A percentile compares a stretch with the other conserved stretches of the same genome.
phyloP scores from a whole-genome alignment of 2,329 filamentous ascomycete species.

The Monosporascus sp. region DNA sequence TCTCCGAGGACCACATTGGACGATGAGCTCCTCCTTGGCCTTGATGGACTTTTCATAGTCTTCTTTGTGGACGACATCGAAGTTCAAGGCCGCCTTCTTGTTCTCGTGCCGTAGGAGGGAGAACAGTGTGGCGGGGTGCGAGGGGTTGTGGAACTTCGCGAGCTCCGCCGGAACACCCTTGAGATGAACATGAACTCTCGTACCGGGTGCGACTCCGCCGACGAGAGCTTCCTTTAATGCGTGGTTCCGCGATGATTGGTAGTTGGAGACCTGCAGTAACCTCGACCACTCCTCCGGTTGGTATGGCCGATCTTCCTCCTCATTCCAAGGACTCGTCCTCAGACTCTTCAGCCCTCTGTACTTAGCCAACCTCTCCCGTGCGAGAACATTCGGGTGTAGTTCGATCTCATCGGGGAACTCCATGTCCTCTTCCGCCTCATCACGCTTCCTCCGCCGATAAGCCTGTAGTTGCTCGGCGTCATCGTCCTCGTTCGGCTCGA shows the following conservation, averaged over 20 bases:
- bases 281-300: conserved; percentile 88
- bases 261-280: conserved; percentile 82
- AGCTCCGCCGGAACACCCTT: conserved; percentile 40
- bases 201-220: conserved; percentile 82
- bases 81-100: conserved; percentile 85
- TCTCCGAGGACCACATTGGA: conserved; percentile 84
- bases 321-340: conserved; percentile 82
- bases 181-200: conserved; percentile 75
- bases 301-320: conserved; percentile 76
- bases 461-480: conserved; percentile 71
- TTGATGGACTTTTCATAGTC: conserved; percentile 73
- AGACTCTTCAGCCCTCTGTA: conserved; percentile 92
- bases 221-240: conserved; percentile 75
- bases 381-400: conserved; percentile 78
- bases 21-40: conserved; percentile 85
- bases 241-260: conserved; percentile 74
- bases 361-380: conserved; percentile 75
- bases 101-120: conserved; percentile 91
- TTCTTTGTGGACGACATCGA: conserved; percentile 79
- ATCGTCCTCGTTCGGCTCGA: conserved; percentile 77
- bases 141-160: conserved; percentile 43
- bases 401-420: conserved; percentile 98
- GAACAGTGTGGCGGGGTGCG: conserved; percentile 67
- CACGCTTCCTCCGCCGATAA: conserved; percentile 71
- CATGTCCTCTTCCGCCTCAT: conserved; percentile 80